These are phyloP conservation scores for Gilbertella persicaria DNA, from an alignment of 371 early-diverging fungal species.

Conservation along the genomic window DNA sequence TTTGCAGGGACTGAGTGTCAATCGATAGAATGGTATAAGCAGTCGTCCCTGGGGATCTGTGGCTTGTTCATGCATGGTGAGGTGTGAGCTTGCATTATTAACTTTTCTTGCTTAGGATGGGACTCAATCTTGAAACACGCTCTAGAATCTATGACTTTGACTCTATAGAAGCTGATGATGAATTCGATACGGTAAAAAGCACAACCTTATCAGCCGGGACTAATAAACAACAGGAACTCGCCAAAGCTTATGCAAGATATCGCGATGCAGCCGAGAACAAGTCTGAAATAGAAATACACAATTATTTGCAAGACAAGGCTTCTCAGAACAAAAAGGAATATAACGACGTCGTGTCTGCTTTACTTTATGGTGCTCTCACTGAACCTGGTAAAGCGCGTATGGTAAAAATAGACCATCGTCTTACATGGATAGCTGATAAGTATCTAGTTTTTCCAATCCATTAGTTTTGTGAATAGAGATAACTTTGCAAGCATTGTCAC, in stretches of 20 bases:
- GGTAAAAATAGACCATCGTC: conserved; percentile 29
- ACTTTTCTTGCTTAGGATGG: background rate
- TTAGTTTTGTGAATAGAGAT: conserved; percentile 69
- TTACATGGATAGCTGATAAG: background rate
- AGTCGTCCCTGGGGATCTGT: conserved; percentile 11
- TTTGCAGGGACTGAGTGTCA: conserved; percentile 6
- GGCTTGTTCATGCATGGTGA: conserved; percentile 9
- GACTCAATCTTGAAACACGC: conserved; percentile 3
- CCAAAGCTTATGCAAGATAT: conserved; percentile 43
- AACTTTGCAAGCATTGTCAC: conserved; percentile 53
- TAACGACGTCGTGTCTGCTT: conserved; percentile 60
- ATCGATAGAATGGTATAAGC: conserved; percentile 5
- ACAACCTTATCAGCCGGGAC: background rate
- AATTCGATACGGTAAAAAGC: conserved; percentile 33
- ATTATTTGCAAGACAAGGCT: conserved; percentile 63
- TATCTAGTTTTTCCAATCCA: conserved; percentile 55
- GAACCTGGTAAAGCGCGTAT: conserved; percentile 41
- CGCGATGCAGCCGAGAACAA: conserved; percentile 46
- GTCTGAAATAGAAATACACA: conserved; percentile 68
- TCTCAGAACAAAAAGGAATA: conserved; percentile 62
- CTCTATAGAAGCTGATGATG: conserved; percentile 37
- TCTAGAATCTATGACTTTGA: conserved; percentile 37
- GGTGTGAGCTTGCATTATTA: background rate
- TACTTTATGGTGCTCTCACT: conserved; percentile 66
- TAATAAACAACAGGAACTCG: conserved; percentile 51